Percentiles rank a stretch among this genome's conserved stretches.
These are phyloP conservation scores for Cladosporium sp. DNA, from an alignment of 2,329 filamentous ascomycete genomes.

Conservation along the genomic window DNA sequence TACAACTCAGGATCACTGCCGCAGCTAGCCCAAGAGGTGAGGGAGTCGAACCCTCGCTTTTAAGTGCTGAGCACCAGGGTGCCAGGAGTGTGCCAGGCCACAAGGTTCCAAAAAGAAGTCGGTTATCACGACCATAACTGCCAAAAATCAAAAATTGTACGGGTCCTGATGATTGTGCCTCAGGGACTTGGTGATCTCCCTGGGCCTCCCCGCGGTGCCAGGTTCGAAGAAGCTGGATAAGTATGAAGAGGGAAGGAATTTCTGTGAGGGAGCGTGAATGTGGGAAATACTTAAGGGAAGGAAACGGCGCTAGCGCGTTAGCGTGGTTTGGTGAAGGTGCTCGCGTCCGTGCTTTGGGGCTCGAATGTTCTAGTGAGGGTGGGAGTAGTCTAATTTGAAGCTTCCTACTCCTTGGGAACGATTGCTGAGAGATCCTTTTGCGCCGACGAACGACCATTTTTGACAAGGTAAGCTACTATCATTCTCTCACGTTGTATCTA, in stretches of 20 bases:
- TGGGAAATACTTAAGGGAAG: background rate
- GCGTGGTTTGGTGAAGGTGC: background rate
- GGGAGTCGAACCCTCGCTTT: background rate
- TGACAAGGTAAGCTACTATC: background rate
- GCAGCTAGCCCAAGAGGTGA: background rate
- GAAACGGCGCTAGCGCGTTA: background rate
- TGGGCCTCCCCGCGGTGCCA: background rate
- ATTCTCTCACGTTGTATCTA: background rate
- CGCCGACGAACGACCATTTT: background rate
- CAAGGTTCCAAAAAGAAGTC: background rate
- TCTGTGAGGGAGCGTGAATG: background rate
- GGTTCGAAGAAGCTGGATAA: background rate
- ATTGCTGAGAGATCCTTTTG: background rate
- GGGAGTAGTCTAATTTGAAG: background rate
- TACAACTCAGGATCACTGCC: background rate
- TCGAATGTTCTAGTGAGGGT: background rate
- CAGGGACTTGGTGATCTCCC: background rate
- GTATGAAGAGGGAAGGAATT: background rate
- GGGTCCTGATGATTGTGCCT: background rate
- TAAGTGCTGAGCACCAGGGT: background rate
- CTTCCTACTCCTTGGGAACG: background rate
- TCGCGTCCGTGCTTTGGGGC: background rate
- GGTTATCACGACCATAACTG: too few relatives aligned
- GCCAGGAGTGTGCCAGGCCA: background rate
- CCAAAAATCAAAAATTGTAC: background rate